Percentiles rank a stretch among this genome's conserved stretches.
These are phyloP conservation scores for Maudiozyma bulderi DNA, from an alignment of 805 yeast species.

Conservation along the genomic window DNA sequence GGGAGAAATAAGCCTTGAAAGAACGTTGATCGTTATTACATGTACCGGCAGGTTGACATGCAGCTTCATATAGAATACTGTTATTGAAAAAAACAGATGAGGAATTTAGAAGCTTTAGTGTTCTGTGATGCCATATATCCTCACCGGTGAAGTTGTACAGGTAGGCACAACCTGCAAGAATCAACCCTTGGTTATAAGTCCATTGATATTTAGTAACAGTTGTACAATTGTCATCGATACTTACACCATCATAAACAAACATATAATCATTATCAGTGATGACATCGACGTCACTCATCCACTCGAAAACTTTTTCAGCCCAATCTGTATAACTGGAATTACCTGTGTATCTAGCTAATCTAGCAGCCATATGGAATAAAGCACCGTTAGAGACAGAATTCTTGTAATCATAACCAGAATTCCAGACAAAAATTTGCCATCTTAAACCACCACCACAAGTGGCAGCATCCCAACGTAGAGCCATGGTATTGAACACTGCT, in stretches of 20 bases:
- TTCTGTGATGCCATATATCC: constrained; percentile 54
- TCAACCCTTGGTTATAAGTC: constrained; percentile 80
- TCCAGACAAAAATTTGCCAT: constrained; percentile 96
- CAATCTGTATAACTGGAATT: constrained; percentile 66
- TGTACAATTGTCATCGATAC: constrained; percentile 50
- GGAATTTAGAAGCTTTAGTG: constrained; percentile 47
- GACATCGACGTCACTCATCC: constrained; percentile 54
- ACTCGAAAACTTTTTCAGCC: constrained; percentile 68
- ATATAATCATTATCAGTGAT: constrained; percentile 31
- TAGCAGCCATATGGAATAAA: constrained; percentile 75
- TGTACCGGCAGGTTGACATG: constrained; percentile 56
- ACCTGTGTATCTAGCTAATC: constrained; percentile 74
- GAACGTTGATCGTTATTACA: constrained; percentile 87
- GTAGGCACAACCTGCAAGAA: constrained; percentile 73
- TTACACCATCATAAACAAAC: constrained; percentile 61
- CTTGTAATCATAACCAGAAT: constrained; percentile 87
- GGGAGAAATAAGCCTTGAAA: constrained; percentile 76
- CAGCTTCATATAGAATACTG: constrained; percentile 64
- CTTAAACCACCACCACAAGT: constrained; percentile 81
- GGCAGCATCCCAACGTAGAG: constrained; percentile 70
- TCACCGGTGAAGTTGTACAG: constrained; percentile 65
- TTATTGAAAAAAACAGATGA: constrained; percentile 44
- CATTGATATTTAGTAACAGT: constrained; percentile 53
- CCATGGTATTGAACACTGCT: constrained; percentile 88
- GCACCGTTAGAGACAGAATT: constrained; percentile 89